These are phyloP conservation scores for Paraglomus brasilianum DNA, from an alignment of 192 early-diverging fungal genomes.

Conservation along the genomic window DNA sequence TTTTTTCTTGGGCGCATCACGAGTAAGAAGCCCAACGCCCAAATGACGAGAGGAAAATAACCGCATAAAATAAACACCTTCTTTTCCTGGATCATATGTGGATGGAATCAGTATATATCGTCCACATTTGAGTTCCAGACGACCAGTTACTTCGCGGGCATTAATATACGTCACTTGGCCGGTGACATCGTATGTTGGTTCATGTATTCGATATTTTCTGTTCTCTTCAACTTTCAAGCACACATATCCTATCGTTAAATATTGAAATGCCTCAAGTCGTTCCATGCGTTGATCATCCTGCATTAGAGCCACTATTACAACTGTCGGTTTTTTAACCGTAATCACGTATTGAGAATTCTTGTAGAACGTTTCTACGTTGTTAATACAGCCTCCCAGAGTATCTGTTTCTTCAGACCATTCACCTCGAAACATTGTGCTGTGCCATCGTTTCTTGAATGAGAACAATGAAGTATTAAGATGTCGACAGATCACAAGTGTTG, in stretches of 20 bases:
- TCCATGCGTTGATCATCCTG: constrained; percentile 36
- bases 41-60: constrained; percentile 30
- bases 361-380: constrained; percentile 39
- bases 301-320: constrained; percentile 43
- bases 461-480: constrained; percentile 36
- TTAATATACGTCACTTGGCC: constrained; percentile 44
- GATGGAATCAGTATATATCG: constrained; percentile 46
- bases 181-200: constrained; percentile 38
- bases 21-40: background rate
- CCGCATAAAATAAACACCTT: constrained; percentile 41
- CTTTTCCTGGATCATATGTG: constrained; percentile 36
- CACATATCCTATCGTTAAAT: constrained; percentile 42
- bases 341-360: constrained; percentile 47
- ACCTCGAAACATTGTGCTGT: constrained; percentile 35
- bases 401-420: constrained; percentile 38
- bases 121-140: constrained; percentile 31
- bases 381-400: constrained; percentile 46
- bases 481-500: constrained; percentile 42
- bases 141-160: constrained; percentile 39
- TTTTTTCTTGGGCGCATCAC: constrained; percentile 24
- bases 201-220: constrained; percentile 44
- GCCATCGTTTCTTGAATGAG: constrained; percentile 34
- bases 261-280: background rate
- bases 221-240: constrained; percentile 43
- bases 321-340: constrained; percentile 13